Evolutionary conservation across 2,329 filamentous ascomycete genomes (phyloP), one percentile per base, ranked within the genome.

Genomic region (Fusarium sulawesiense): DNA sequence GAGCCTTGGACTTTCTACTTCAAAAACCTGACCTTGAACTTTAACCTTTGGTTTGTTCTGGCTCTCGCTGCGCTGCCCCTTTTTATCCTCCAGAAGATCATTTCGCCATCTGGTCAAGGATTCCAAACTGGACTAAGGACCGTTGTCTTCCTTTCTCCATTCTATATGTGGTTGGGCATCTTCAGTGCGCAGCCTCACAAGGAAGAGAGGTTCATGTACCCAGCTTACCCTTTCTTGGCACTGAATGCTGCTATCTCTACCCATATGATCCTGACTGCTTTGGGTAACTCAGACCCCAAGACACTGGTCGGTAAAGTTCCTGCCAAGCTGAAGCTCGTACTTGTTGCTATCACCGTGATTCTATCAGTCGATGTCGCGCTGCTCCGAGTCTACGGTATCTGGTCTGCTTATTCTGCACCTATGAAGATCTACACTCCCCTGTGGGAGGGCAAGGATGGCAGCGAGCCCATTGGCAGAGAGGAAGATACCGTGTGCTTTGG

Each of bases 151-250:
- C 84, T 95, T 56, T 82, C 88, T 1, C 96, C 96, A 0, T 97
- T 98, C 80, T 99, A 98, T 78, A 86, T 98, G 77, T 99, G 96
- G 96, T 86, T 99, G 29, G 88, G 82, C 6, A 96, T 98, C 67
- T 98, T 99, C 82, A 95, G 93, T 0, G 78, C 92, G 11, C 96
- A 99, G 78, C 93, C 96, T 18, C 96, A 99, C 82, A 99, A 99
- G 77, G 96, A 99, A 79, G 96, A 99, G 81, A 87, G 96, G 9
- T 99, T 99, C 83, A 98, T 99, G 94, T 99, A 97, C 76, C 96
- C 96, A 0, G 92, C 89, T 4, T 99, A 99, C 76, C 96, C 96
- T 2, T 93, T 95, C 68, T 85, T 99, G 40, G 92, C 92, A 1
- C 85, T 99, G 37, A 98, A 97, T 75, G 94, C 94, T 4, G 92